Conservation (phyloP, 345 rosid genomes). For the Moringa oleifera region DNA sequence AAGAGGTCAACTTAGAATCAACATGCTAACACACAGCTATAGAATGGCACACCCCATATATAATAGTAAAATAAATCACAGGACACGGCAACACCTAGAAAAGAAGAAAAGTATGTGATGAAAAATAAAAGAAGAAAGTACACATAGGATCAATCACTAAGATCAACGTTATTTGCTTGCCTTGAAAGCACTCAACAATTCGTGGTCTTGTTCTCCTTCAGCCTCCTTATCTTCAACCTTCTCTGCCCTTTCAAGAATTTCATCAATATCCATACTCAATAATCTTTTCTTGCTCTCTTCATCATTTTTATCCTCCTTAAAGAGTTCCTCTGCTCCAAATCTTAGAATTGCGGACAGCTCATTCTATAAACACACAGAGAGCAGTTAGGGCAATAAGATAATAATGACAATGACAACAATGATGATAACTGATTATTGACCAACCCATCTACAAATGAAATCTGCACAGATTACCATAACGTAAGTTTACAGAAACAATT, state of each 20-base stretch:
- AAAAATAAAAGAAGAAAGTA: neutral
- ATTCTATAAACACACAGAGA: conserved; percentile 45
- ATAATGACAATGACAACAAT: neutral
- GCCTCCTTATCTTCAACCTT: conserved; percentile 82
- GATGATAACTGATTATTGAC: neutral
- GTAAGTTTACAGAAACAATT: neutral
- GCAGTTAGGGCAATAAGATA: neutral
- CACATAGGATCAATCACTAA: neutral
- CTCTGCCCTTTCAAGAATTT: conserved; percentile 97
- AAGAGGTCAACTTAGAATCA: neutral
- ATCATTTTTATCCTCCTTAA: conserved; percentile 92
- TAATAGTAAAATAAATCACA: neutral
- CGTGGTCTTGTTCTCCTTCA: conserved; percentile 65
- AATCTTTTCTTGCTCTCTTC: conserved; percentile 95
- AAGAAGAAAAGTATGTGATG: too few relatives aligned
- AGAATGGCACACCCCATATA: neutral
- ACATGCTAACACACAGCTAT: neutral
- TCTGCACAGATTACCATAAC: neutral
- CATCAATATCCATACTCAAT: conserved; percentile 93
- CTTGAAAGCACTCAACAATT: conserved; percentile 95
- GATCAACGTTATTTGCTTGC: conserved; percentile 33
- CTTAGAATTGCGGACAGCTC: conserved; percentile 97
- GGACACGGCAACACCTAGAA: neutral
- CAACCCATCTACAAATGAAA: neutral
- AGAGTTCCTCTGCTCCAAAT: conserved; percentile 98